Percentiles rank a stretch among this genome's conserved stretches.
Evolutionary conservation across 495 filamentous ascomycete species (phyloP).

Genomic region (Sordaria brevicollis): DNA sequence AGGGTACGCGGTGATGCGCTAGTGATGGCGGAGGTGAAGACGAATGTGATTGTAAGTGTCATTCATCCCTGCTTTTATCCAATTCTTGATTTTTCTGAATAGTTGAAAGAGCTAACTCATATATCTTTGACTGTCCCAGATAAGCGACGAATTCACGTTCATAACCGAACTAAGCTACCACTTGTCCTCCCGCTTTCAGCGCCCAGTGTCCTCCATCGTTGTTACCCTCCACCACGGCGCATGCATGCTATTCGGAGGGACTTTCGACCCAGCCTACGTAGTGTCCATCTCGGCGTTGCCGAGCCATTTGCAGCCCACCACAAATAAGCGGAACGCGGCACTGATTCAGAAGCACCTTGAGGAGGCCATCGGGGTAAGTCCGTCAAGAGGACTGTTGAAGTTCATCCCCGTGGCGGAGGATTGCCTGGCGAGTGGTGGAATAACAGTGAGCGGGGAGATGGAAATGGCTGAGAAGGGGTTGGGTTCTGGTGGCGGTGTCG

Average conservation of each 20-base stretch:
- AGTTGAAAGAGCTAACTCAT: neutral
- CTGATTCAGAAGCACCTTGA: constrained; percentile 61
- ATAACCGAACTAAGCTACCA: constrained; percentile 57
- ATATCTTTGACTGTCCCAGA: constrained; percentile 23
- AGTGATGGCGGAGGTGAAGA: constrained; percentile 70
- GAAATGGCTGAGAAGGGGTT: constrained; percentile 39
- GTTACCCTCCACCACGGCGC: constrained; percentile 63
- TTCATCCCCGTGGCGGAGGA: constrained; percentile 62
- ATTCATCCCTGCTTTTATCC: neutral
- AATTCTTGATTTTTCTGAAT: neutral
- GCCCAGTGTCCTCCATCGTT: constrained; percentile 59
- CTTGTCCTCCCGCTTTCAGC: constrained; percentile 62
- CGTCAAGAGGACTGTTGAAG: constrained; percentile 56
- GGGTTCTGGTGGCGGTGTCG: constrained; percentile 6
- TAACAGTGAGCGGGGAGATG: constrained; percentile 58
- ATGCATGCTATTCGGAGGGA: constrained; percentile 64
- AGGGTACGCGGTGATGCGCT: constrained; percentile 54
- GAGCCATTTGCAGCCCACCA: constrained; percentile 56
- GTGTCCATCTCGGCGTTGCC: constrained; percentile 68
- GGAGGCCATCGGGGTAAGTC: constrained; percentile 52
- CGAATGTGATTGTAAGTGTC: constrained; percentile 66
- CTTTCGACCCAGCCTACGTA: constrained; percentile 69
- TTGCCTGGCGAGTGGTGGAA: constrained; percentile 58
- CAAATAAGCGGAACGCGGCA: constrained; percentile 74
- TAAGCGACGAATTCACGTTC: constrained; percentile 58